Conservation (phyloP, 169 alveolate species). For the Babesia bovis region DNA sequence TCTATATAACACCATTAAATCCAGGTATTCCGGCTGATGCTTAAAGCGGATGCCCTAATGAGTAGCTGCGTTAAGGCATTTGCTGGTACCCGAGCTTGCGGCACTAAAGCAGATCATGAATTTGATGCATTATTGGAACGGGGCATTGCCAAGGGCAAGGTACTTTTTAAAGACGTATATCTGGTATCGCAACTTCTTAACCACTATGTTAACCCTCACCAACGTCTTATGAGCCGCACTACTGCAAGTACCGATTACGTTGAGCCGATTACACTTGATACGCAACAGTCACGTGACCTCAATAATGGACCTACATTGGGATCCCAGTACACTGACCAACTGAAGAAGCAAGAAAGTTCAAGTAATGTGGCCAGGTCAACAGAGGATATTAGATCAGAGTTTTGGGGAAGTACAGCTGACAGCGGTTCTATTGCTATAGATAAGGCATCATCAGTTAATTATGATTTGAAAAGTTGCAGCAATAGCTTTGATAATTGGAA, state of each 20-base stretch:
- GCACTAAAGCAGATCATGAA: conserved; percentile 9
- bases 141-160: conserved; percentile 33
- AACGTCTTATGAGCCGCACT: not conserved
- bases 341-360: not conserved
- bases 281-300: not conserved
- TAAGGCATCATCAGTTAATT: not conserved
- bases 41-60: conserved; percentile 22
- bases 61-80: conserved; percentile 39
- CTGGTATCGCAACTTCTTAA: conserved; percentile 39
- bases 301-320: not conserved
- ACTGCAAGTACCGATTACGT: not conserved
- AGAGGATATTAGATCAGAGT: not conserved
- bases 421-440: not conserved
- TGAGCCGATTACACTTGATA: not conserved
- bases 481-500: conserved; percentile 7
- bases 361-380: not conserved
- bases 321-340: not conserved
- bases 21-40: conserved; percentile 28
- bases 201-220: conserved; percentile 34
- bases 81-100: conserved; percentile 32
- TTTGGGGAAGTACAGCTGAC: not conserved
- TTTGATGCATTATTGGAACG: conserved; percentile 19
- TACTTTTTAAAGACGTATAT: conserved; percentile 24
- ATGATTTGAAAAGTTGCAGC: not conserved
- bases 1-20: not conserved